Base-by-base conservation (phyloP, 306 rosid species). In the Cucurbita ficifolia region DNA sequence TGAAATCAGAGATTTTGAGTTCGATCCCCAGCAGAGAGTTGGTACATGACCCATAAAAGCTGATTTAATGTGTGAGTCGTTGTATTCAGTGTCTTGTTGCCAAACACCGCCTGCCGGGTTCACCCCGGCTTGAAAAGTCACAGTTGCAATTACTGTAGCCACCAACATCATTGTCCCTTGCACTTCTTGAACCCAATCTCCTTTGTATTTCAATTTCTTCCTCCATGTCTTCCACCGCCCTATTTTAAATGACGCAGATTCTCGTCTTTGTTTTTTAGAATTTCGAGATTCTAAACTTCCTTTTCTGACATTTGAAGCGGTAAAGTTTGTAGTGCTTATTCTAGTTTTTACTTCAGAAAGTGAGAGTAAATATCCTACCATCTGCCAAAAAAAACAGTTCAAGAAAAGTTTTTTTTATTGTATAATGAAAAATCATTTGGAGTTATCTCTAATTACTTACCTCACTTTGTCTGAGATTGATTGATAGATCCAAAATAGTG, bases 1-100 rank as follows among this genome's bases (percentile, higher is more conserved):
- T 91, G 92, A 77, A 92, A 88, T 88, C 87, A 0, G 80, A 82
- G 85, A 79, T 57, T 79, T 80, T 82, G 85, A 82, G 80, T 82
- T 82, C 80, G 85, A 82, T 77, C 79, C 82, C 82, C 80, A 82
- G 76, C 64, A 73, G 85, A 85, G 86, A n/a, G n/a, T n/a, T n/a
- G n/a, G n/a, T n/a, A n/a, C n/a, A n/a, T n/a, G n/a, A n/a, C n/a
- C n/a, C n/a, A n/a, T n/a, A n/a, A n/a, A n/a, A n/a, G n/a, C n/a
- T n/a, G n/a, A n/a, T n/a, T n/a, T n/a, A n/a, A n/a, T n/a, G n/a
- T n/a, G n/a, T n/a, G n/a, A n/a, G n/a, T n/a, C n/a, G n/a, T n/a
- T 57, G 17, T 4, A 68, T 42, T 0, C 1, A 46, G 54, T 68
- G 18, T 46, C 57, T 46, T 46, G 13, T 46, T 69, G 74, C 74